phyloP scores from a whole-genome alignment of 352 stramenopile species.

The Halophytophthora polymorphica region DNA sequence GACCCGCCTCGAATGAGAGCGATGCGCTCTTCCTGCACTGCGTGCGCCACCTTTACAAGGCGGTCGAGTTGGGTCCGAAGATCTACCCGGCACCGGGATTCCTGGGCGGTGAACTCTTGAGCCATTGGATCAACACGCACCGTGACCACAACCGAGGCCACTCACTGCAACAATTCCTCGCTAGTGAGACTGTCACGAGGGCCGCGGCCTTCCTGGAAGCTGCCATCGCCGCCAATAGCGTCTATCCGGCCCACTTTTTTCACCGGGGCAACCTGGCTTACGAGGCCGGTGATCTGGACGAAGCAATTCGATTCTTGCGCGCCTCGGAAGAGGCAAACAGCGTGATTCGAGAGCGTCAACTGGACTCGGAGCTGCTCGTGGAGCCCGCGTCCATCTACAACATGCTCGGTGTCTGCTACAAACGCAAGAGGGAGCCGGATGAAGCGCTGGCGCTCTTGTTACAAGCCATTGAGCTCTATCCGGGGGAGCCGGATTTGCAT shows the following conservation, averaged over 20 bases:
- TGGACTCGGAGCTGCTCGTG: slow-evolving; percentile 42
- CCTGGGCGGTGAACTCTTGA: slow-evolving; percentile 32
- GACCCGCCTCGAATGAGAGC: not conserved
- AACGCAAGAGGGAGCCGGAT: slow-evolving; percentile 21
- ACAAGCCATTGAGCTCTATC: slow-evolving; percentile 30
- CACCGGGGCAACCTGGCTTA: slow-evolving; percentile 36
- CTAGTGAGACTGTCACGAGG: slow-evolving; percentile 24
- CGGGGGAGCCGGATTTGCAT: slow-evolving; percentile 36
- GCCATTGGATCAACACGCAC: slow-evolving; percentile 28
- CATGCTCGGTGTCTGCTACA: slow-evolving; percentile 36
- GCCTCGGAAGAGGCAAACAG: slow-evolving; percentile 30
- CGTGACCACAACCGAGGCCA: not conserved
- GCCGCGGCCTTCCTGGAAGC: slow-evolving; percentile 30
- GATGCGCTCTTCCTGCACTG: slow-evolving; percentile 28
- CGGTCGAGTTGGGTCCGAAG: slow-evolving; percentile 20
- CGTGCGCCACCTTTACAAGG: slow-evolving; percentile 52
- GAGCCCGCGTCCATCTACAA: slow-evolving; percentile 39
- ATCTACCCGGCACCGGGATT: slow-evolving; percentile 30
- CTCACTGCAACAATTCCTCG: slow-evolving; percentile 15
- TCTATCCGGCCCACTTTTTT: slow-evolving; percentile 41
- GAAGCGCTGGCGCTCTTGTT: slow-evolving; percentile 31
- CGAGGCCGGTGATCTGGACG: slow-evolving; percentile 29
- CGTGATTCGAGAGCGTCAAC: slow-evolving; percentile 23
- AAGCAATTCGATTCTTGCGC: slow-evolving; percentile 31
- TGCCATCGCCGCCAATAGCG: slow-evolving; percentile 22